Percentiles rank a stretch among this genome's conserved stretches.
Evolutionary conservation across 257 asterid species (phyloP).

Genomic region (Nicotiana tomentosiformis): DNA sequence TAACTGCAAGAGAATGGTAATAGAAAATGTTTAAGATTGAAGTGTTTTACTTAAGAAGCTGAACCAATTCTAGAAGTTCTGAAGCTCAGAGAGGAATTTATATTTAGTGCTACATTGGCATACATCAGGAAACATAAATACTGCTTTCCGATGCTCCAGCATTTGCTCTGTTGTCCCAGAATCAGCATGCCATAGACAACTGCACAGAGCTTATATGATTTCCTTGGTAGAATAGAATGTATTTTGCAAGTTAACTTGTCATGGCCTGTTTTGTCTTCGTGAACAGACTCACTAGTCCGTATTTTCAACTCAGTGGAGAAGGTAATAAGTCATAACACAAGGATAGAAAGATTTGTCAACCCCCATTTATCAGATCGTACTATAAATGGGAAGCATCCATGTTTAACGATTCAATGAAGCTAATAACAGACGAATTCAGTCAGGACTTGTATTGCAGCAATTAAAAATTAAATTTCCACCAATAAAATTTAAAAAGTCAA

Average conservation of each 20-base stretch:
- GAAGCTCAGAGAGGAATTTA: neutral
- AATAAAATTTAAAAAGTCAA: neutral
- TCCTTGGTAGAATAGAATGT: neutral
- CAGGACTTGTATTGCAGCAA: neutral
- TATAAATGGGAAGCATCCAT: neutral
- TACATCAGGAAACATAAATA: neutral
- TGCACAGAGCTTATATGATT: neutral
- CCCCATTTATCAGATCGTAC: neutral
- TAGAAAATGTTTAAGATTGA: neutral
- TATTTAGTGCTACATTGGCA: neutral
- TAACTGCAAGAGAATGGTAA: constrained; percentile 40
- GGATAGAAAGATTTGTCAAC: neutral
- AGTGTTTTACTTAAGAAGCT: neutral
- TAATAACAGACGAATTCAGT: neutral
- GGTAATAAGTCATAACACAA: neutral
- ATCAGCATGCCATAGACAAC: neutral
- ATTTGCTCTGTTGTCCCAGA: neutral
- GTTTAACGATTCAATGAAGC: neutral
- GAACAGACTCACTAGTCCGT: neutral
- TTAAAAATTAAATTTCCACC: neutral
- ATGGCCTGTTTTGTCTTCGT: neutral
- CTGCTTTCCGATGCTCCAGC: neutral
- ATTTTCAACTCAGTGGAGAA: neutral
- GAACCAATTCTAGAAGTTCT: neutral
- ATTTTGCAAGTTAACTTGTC: neutral